A percentile compares a stretch with the other conserved stretches of the same genome.
Conservation (phyloP, 2,329 filamentous ascomycete species). For the Sarocladium brachiariae region DNA sequence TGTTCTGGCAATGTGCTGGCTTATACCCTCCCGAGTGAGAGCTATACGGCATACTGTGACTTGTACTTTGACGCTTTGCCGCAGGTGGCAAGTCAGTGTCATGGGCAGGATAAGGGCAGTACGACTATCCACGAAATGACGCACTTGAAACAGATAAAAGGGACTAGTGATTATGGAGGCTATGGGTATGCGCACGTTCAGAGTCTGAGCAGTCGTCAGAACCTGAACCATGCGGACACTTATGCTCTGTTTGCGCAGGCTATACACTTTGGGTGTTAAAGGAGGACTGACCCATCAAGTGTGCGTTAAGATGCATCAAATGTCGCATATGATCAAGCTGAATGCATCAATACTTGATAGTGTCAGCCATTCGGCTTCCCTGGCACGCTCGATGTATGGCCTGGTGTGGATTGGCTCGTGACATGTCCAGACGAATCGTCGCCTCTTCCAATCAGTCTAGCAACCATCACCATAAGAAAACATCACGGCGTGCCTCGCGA, state of each 20-base stretch:
- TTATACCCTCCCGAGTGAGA: conserved; percentile 49
- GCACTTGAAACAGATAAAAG: conserved; percentile 50
- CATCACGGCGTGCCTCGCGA: no score
- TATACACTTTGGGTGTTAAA: conserved; percentile 17
- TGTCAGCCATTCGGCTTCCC: no score
- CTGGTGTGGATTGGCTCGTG: no score
- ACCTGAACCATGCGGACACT: conserved; percentile 58
- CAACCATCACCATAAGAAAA: no score
- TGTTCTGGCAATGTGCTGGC: conserved; percentile 50
- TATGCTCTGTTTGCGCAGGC: conserved; percentile 36
- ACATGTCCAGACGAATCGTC: no score
- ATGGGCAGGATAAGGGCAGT: conserved; percentile 58
- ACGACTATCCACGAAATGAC: conserved; percentile 61
- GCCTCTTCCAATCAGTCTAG: no score
- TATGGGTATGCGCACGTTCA: conserved; percentile 48
- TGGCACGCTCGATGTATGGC: no score
- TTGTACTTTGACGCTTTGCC: conserved; percentile 50
- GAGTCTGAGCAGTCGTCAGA: conserved; percentile 38
- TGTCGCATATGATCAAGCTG: no score
- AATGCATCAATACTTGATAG: no score
- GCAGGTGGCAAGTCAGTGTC: conserved; percentile 43
- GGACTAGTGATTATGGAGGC: conserved; percentile 52
- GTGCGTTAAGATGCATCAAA: no score
- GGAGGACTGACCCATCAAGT: no score
- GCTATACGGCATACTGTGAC: conserved; percentile 55